A percentile compares a stretch with the other conserved stretches of the same genome.
phyloP scores from a whole-genome alignment of 192 early-diverging fungal genomes.

The Backusella tuberculispora region DNA sequence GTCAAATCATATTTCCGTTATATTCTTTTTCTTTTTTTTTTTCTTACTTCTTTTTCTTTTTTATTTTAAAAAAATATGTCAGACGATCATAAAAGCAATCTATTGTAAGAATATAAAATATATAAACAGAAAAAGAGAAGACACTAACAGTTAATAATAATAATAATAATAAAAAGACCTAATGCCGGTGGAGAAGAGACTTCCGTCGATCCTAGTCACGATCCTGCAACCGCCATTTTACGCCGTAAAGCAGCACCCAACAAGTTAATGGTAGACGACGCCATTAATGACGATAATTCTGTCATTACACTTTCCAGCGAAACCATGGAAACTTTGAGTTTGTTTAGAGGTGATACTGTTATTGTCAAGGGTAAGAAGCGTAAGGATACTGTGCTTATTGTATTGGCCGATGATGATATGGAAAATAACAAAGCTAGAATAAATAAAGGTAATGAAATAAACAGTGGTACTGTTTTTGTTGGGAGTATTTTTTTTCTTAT shows the following conservation, averaged over 20 bases:
- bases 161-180: slow-evolving; percentile 37
- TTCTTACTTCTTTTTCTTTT: neutral
- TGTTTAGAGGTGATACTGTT: slow-evolving; percentile 97
- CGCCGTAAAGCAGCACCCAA: slow-evolving; percentile 94
- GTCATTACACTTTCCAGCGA: slow-evolving; percentile 86
- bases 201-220: slow-evolving; percentile 66
- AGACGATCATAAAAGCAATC: neutral
- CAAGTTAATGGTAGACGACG: slow-evolving; percentile 98
- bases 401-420: slow-evolving; percentile 88
- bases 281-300: slow-evolving; percentile 97
- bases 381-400: slow-evolving; percentile 94
- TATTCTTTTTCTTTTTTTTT: neutral
- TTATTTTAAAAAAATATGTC: slow-evolving; percentile 9
- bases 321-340: slow-evolving; percentile 89
- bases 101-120: slow-evolving; percentile 3
- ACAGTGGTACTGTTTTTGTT: neutral
- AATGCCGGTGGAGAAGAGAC: slow-evolving; percentile 58
- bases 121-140: neutral
- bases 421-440: slow-evolving; percentile 93
- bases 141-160: neutral
- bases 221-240: slow-evolving; percentile 93
- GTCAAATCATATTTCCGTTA: slow-evolving; percentile 2
- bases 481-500: slow-evolving; percentile 6
- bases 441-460: slow-evolving; percentile 68
- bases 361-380: slow-evolving; percentile 98